Evolutionary conservation across 2,329 filamentous ascomycete genomes (phyloP), one percentile per base, ranked within the genome.

Genomic region (Cladophialophora exuberans): DNA sequence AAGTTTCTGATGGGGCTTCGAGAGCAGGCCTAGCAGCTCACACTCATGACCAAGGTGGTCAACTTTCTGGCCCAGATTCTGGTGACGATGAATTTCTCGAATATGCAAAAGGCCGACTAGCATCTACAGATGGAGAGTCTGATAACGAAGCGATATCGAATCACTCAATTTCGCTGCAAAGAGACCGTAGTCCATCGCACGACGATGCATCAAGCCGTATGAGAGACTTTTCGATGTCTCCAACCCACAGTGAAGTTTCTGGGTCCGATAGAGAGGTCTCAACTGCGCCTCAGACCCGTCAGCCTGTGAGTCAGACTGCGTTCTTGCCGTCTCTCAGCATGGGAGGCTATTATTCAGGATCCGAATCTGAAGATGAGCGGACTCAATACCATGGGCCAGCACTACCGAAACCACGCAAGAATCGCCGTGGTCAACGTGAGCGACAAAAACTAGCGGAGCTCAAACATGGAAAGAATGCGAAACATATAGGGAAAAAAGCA

Each of bases 311-410:
- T 42, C 39, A 63, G 60, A 84, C 82, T 0, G 78, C 79, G 2
- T 86, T 86, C 69, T 70, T 87, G 13, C 83, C 83, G 0, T 83
- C 82, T 1, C 75, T 87, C 9, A 82, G 77, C 51, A 79, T 83
- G 68, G 82, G 78, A 13, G 81, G 81, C 33, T 87, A 86, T 69
- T 79, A 80, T 67, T 84, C 83, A n/a, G 83, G 82, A 36, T 82
- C 81, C 4, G 83, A 83, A 57, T 79, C 78, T 1, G 79, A 77
- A 48, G 70, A 77, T 3, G 75, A 78, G 26, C 71, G 79, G 18
- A 75, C 78, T 15, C 52, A 64, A 6, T 28, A 49, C 7, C 47
- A 20, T 13, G 56, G 59, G 13, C 50, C 61, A 1, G 39, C 57
- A n/a, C 64, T 70, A 1, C 67, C 76, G 28, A 54, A 76, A 59